Conservation (phyloP, 495 filamentous ascomycete species). For the Penicillium lagena region DNA sequence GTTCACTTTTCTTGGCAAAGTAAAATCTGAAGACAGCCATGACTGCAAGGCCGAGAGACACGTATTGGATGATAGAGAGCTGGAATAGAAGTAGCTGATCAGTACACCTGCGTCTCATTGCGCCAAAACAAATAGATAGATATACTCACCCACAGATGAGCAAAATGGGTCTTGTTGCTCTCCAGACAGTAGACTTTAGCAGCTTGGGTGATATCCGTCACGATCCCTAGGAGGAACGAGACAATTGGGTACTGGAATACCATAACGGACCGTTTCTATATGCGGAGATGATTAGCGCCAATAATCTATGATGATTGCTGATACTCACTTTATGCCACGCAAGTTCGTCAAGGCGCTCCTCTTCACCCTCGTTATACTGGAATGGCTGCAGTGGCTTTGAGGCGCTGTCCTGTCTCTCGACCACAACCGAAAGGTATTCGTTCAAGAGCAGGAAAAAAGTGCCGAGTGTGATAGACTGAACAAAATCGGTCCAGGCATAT, state of each 20-base stretch:
- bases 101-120: too few species aligned
- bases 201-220: slow-evolving; percentile 16
- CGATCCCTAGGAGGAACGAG: slow-evolving; percentile 9
- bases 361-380: too few species aligned
- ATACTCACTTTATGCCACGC: too few species aligned
- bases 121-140: background rate
- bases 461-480: slow-evolving; percentile 12
- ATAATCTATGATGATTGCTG: too few species aligned
- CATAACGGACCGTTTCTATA: too few species aligned
- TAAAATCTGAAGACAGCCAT: slow-evolving; percentile 10
- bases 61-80: too few species aligned
- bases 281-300: too few species aligned
- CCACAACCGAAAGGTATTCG: slow-evolving; percentile 6
- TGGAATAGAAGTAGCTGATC: too few species aligned
- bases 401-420: background rate
- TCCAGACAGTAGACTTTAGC: slow-evolving; percentile 12
- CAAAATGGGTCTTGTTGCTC: slow-evolving; percentile 10
- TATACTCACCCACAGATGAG: slow-evolving; percentile 15
- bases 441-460: slow-evolving; percentile 18
- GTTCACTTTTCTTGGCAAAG: background rate
- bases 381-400: too few species aligned
- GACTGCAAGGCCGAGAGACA: slow-evolving; percentile 15
- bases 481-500: slow-evolving; percentile 9
- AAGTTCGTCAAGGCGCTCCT: too few species aligned
- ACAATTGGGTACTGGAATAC: slow-evolving; percentile 14